Conservation (phyloP, 1,284 basidiomycete species). For the Ustilago shanxiensis region DNA sequence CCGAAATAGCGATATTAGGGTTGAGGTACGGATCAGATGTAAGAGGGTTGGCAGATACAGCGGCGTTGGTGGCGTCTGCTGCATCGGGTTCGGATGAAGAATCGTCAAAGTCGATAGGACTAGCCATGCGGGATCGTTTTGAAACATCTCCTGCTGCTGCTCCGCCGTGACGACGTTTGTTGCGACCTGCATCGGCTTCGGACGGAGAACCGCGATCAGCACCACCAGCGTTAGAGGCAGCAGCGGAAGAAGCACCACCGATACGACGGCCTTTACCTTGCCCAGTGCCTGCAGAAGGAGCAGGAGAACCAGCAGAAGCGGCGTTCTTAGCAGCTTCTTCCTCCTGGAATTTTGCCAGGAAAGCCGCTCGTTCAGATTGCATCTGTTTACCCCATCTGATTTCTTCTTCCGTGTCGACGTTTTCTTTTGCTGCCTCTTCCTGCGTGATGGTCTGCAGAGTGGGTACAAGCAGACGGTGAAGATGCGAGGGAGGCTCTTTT, state of each 20-base stretch:
- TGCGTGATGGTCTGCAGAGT: constrained; percentile 31
- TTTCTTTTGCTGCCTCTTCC: constrained; percentile 58
- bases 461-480: constrained; percentile 58
- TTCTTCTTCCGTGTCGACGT: constrained; percentile 66
- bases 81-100: constrained; percentile 18
- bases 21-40: constrained; percentile 43
- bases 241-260: constrained; percentile 17
- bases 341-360: constrained; percentile 64
- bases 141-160: constrained; percentile 34
- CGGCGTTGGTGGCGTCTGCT: neutral
- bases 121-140: constrained; percentile 48
- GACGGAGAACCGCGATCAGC: constrained; percentile 36
- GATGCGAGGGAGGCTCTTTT: constrained; percentile 50
- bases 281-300: constrained; percentile 39
- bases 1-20: constrained; percentile 22
- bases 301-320: constrained; percentile 34
- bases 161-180: constrained; percentile 26
- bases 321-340: constrained; percentile 60
- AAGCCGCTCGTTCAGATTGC: constrained; percentile 61
- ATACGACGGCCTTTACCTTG: constrained; percentile 23
- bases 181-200: constrained; percentile 26
- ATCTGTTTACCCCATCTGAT: constrained; percentile 65
- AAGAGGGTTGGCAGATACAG: constrained; percentile 28
- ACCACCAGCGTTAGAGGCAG: constrained; percentile 10
- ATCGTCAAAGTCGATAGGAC: constrained; percentile 43